Evolutionary conservation across 257 asterid genomes (phyloP).

Genomic region (Nicotiana sylvestris): DNA sequence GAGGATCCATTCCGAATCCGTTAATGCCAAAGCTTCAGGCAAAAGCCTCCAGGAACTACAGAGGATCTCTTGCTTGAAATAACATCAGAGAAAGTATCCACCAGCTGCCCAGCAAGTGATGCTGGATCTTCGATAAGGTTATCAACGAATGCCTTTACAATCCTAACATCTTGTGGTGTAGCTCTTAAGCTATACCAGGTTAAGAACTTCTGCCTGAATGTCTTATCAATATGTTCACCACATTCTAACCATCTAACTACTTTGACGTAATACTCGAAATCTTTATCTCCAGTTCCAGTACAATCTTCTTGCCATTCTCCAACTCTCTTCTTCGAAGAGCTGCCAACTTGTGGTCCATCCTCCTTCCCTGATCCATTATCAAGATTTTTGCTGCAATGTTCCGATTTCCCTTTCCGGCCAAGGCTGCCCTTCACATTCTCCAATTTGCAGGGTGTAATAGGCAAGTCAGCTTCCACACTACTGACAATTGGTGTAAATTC

Average conservation of each 20-base stretch:
- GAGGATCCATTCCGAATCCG: conserved; percentile 10
- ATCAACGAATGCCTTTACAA: conserved; percentile 72
- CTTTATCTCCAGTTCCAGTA: conserved; percentile 52
- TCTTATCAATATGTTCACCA: conserved; percentile 59
- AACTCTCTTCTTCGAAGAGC: conserved; percentile 72
- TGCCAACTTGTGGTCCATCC: conserved; percentile 64
- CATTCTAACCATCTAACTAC: conserved; percentile 85
- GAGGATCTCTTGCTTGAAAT: conserved; percentile 55
- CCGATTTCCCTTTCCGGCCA: conserved; percentile 36
- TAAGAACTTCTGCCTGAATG: conserved; percentile 74
- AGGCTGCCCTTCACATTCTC: conserved; percentile 42
- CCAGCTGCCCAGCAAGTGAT: conserved; percentile 81
- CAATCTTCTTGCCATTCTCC: conserved; percentile 47
- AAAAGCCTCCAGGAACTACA: conserved; percentile 62
- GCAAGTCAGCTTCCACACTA: conserved; percentile 37
- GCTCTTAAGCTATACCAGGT: conserved; percentile 97
- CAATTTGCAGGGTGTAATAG: conserved; percentile 58
- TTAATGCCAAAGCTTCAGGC: conserved; percentile 90
- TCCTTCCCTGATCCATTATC: conserved; percentile 36
- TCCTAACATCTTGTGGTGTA: conserved; percentile 50
- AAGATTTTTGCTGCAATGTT: conserved; percentile 27
- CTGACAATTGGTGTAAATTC: conserved; percentile 39
- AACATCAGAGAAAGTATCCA: conserved; percentile 61
- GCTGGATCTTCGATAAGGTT: conserved; percentile 70
- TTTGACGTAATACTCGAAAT: conserved; percentile 74